Evolutionary conservation across 495 filamentous ascomycete species (phyloP).

Genomic region (Trichoderma gamsii): DNA sequence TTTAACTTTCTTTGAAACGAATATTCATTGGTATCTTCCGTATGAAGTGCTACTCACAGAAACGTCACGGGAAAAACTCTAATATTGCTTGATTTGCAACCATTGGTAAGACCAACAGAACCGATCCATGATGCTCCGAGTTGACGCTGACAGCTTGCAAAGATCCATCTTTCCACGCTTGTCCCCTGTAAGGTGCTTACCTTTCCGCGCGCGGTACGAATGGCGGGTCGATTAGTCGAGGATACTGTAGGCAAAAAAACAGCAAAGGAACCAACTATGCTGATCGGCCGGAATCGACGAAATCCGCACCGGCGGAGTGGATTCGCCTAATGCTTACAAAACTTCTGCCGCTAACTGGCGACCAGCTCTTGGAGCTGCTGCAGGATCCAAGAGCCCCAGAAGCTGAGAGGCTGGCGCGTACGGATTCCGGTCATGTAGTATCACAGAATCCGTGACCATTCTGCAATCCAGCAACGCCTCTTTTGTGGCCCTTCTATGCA

Average conservation of each 20-base stretch:
- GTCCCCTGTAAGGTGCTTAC: not conserved
- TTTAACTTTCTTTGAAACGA: too few species aligned
- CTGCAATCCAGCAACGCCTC: not conserved
- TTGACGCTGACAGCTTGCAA: not conserved
- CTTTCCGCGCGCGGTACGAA: not conserved
- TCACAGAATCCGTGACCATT: not conserved
- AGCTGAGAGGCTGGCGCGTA: constrained; percentile 3
- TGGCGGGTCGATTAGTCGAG: not conserved
- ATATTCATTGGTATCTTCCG: too few species aligned
- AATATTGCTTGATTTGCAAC: not conserved
- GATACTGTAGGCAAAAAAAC: too few species aligned
- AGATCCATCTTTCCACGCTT: not conserved
- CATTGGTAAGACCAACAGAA: not conserved
- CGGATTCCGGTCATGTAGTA: not conserved
- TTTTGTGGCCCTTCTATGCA: not conserved
- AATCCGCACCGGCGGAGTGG: not conserved
- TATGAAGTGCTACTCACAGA: too few species aligned
- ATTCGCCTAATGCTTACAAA: not conserved
- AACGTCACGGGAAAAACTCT: not conserved
- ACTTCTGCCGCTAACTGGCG: not conserved
- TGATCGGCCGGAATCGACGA: not conserved
- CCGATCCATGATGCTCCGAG: not conserved
- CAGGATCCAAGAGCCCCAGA: not conserved
- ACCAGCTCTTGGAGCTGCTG: not conserved
- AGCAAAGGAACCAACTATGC: not conserved